Evolutionary conservation across 2,329 filamentous ascomycete species (phyloP).

Genomic region (Cladophialophora yegresii): DNA sequence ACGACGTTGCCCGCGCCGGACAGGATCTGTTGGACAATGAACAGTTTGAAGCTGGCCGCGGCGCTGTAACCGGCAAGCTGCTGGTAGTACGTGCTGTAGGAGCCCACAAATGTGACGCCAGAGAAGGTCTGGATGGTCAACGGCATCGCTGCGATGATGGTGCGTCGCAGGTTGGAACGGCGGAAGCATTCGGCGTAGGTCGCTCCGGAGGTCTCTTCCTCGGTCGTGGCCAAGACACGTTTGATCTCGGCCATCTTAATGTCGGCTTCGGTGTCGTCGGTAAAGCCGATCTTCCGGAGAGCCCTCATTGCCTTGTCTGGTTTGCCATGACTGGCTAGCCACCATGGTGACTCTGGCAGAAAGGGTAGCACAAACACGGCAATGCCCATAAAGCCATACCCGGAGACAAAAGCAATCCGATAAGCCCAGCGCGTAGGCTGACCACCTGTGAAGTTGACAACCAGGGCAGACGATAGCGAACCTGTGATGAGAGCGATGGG

Average conservation of each 20-base stretch:
- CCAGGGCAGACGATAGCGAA: slow-evolving; percentile 44
- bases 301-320: slow-evolving; percentile 40
- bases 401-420: slow-evolving; percentile 46
- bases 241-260: slow-evolving; percentile 40
- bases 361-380: slow-evolving; percentile 33
- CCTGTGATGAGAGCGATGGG: slow-evolving; percentile 49
- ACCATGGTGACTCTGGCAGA: slow-evolving; percentile 42
- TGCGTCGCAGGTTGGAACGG: slow-evolving; percentile 42
- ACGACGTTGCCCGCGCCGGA: slow-evolving; percentile 42
- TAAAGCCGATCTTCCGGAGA: slow-evolving; percentile 38
- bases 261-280: slow-evolving; percentile 13
- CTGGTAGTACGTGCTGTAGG: slow-evolving; percentile 53
- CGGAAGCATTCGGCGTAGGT: slow-evolving; percentile 40
- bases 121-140: slow-evolving; percentile 43
- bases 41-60: slow-evolving; percentile 41
- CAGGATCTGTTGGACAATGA: slow-evolving; percentile 47
- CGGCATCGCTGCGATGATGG: slow-evolving; percentile 45
- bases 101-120: slow-evolving; percentile 40
- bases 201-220: slow-evolving; percentile 35
- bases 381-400: slow-evolving; percentile 45
- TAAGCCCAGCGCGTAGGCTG: slow-evolving; percentile 49
- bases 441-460: slow-evolving; percentile 45
- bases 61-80: slow-evolving; percentile 41
- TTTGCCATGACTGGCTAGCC: slow-evolving; percentile 43
- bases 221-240: slow-evolving; percentile 41